These are phyloP conservation scores for Neonectria ditissima DNA, from an alignment of 2,329 filamentous ascomycete species.

Conservation along the genomic window DNA sequence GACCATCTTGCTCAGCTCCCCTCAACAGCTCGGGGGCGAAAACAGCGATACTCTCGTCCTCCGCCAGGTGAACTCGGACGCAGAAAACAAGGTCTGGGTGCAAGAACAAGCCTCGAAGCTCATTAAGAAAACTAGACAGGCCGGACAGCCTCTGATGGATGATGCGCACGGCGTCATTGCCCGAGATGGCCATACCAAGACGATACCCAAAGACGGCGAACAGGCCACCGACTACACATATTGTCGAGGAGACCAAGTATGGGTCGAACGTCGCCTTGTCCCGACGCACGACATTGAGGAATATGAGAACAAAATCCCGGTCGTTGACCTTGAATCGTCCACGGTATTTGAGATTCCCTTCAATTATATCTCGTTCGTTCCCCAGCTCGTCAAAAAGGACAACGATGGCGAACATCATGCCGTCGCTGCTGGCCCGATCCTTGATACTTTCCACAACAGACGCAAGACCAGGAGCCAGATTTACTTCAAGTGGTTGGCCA, in stretches of 20 bases:
- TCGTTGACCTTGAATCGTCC: constrained; percentile 32
- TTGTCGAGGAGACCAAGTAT: constrained; percentile 31
- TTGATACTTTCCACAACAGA: constrained; percentile 21
- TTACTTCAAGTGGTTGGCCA: constrained; percentile 29
- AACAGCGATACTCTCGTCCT: constrained; percentile 21
- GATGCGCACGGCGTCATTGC: constrained; percentile 36
- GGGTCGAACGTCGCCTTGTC: constrained; percentile 28
- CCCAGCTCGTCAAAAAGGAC: constrained; percentile 23
- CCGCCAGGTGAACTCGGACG: constrained; percentile 31
- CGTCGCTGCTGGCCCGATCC: constrained; percentile 14
- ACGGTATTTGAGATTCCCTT: constrained; percentile 27
- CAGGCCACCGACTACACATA: constrained; percentile 16
- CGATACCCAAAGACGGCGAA: constrained; percentile 19
- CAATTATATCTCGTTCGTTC: constrained; percentile 34
- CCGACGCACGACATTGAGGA: constrained; percentile 19
- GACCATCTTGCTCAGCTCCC: constrained; percentile 31
- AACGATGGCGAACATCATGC: constrained; percentile 19
- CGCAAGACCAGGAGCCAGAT: constrained; percentile 26
- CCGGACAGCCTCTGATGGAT: constrained; percentile 20
- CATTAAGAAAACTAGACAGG: constrained; percentile 17
- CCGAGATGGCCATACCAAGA: constrained; percentile 28
- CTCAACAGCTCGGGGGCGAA: constrained; percentile 16
- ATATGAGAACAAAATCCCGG: constrained; percentile 26
- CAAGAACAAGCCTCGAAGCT: constrained; percentile 19
- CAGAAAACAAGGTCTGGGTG: constrained; percentile 33